A percentile compares a stretch with the other conserved stretches of the same genome.
Conservation (phyloP, 2,329 filamentous ascomycete genomes). For the Trichophyton simii region DNA sequence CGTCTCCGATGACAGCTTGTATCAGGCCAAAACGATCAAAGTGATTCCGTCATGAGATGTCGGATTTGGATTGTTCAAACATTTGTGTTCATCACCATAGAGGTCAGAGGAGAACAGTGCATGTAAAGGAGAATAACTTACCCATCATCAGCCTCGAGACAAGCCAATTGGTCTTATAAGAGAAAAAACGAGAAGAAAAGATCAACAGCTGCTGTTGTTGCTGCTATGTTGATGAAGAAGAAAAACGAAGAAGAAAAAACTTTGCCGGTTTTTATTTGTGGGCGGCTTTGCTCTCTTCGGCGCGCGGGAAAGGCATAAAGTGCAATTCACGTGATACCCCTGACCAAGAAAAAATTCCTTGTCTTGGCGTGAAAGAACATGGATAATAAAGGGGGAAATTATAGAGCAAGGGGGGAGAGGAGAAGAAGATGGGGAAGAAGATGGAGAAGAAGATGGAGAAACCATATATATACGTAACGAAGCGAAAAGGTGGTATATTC, state of each 20-base stretch:
- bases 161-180: background rate
- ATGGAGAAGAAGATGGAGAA: background rate
- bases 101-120: background rate
- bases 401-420: no score
- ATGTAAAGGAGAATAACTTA: background rate
- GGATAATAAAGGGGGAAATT: background rate
- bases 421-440: background rate
- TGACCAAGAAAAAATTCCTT: background rate
- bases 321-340: background rate
- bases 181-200: conserved; percentile 2
- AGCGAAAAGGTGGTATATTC: background rate
- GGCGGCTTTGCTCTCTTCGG: background rate
- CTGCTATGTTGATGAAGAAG: background rate
- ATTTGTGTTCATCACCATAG: conserved; percentile 31
- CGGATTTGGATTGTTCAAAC: conserved; percentile 47
- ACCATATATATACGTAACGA: background rate
- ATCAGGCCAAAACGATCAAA: background rate
- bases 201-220: background rate
- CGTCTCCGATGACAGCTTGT: background rate
- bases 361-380: background rate
- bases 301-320: background rate
- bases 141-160: background rate
- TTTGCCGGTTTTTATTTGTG: conserved; percentile 3
- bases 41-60: conserved; percentile 39
- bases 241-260: background rate